Evolutionary conservation across 495 filamentous ascomycete species (phyloP).

Genomic region (Penicillium canariense): DNA sequence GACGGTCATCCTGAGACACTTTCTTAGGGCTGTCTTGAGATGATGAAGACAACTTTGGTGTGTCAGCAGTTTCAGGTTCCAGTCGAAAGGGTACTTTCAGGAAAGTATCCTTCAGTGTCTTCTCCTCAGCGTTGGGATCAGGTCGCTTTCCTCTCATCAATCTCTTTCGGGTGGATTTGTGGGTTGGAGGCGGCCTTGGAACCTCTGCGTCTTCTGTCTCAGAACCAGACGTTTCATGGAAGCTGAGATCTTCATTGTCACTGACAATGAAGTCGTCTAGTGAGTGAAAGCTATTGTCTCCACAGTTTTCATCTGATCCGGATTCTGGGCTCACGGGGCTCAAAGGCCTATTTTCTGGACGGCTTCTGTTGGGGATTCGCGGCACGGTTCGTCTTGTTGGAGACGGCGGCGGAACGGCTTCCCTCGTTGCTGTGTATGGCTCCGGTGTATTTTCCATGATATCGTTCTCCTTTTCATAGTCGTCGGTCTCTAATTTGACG

Average conservation of each 20-base stretch:
- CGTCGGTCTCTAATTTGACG: slow-evolving; percentile 31
- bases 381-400: slow-evolving; percentile 18
- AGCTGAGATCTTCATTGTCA: slow-evolving; percentile 45
- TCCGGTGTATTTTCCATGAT: slow-evolving; percentile 28
- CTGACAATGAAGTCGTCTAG: slow-evolving; percentile 48
- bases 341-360: slow-evolving; percentile 6
- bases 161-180: slow-evolving; percentile 28
- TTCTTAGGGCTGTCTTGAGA: slow-evolving; percentile 14
- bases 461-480: slow-evolving; percentile 48
- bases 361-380: slow-evolving; percentile 16
- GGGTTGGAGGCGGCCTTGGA: slow-evolving; percentile 26
- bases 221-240: slow-evolving; percentile 34
- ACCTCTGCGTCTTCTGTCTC: slow-evolving; percentile 32
- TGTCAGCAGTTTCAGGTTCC: slow-evolving; percentile 22
- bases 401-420: slow-evolving; percentile 21
- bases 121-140: slow-evolving; percentile 17
- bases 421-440: slow-evolving; percentile 9
- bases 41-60: slow-evolving; percentile 15
- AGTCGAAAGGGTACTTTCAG: slow-evolving; percentile 16
- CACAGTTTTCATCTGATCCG: slow-evolving; percentile 22
- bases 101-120: slow-evolving; percentile 10
- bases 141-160: slow-evolving; percentile 39
- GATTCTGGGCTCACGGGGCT: slow-evolving; percentile 14
- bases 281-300: slow-evolving; percentile 36
- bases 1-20: slow-evolving; percentile 25